These are phyloP conservation scores for Trichoderma citrinoviride DNA, from an alignment of 2,329 filamentous ascomycete genomes.

Conservation along the genomic window DNA sequence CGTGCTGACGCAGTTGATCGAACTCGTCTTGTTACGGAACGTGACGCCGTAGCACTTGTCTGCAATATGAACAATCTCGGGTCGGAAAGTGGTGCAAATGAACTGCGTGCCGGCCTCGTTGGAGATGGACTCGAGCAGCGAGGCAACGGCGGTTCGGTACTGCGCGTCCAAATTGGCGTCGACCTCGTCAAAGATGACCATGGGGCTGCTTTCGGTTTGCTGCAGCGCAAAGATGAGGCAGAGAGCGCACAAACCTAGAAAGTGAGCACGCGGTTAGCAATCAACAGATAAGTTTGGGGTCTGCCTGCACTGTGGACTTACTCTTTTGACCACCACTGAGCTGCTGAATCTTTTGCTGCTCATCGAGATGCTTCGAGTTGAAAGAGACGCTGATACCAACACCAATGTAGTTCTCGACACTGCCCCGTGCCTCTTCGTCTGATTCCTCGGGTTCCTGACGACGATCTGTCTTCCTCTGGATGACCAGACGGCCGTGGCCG, in stretches of 20 bases:
- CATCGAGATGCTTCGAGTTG: slow-evolving; percentile 92
- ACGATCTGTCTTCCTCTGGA: slow-evolving; percentile 83
- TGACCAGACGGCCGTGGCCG: slow-evolving; percentile 85
- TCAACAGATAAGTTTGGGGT: background rate
- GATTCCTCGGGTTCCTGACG: slow-evolving; percentile 59
- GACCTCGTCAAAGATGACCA: slow-evolving; percentile 99
- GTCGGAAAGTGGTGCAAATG: slow-evolving; percentile 97
- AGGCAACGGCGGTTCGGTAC: slow-evolving; percentile 92
- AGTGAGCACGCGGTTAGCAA: slow-evolving; percentile 26
- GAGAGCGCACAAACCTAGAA: slow-evolving; percentile 82
- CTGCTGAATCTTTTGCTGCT: slow-evolving; percentile 97
- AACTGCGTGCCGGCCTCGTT: slow-evolving; percentile 71
- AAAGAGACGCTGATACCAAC: slow-evolving; percentile 97
- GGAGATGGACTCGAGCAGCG: slow-evolving; percentile 78
- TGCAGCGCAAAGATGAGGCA: slow-evolving; percentile 99
- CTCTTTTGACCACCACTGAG: slow-evolving; percentile 97
- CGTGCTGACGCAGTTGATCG: slow-evolving; percentile 82
- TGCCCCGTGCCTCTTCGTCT: slow-evolving; percentile 64
- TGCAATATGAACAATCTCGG: slow-evolving; percentile 91
- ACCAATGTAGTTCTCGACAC: slow-evolving; percentile 92
- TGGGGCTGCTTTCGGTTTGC: slow-evolving; percentile 92
- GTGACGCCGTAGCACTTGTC: slow-evolving; percentile 98
- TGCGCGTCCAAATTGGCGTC: slow-evolving; percentile 97
- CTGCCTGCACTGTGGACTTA: slow-evolving; percentile 44
- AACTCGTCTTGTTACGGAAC: slow-evolving; percentile 90